A percentile compares a stretch with the other conserved stretches of the same genome.
phyloP scores from a whole-genome alignment of 495 filamentous ascomycete species.

The Ramalina intermedia region DNA sequence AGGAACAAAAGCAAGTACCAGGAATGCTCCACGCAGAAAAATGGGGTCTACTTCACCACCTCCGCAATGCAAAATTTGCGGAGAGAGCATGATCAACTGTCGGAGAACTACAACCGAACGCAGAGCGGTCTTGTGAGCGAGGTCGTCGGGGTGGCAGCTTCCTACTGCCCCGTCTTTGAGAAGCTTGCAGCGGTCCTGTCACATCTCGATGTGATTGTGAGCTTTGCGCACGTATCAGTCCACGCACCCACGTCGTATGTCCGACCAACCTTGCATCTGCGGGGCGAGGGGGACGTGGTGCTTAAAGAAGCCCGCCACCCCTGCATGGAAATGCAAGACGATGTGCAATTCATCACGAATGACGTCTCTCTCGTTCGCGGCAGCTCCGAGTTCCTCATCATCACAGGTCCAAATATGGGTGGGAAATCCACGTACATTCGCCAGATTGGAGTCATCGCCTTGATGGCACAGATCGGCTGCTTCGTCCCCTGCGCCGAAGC shows the following conservation, averaged over 20 bases:
- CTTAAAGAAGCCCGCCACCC: slow-evolving; percentile 90
- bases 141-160: slow-evolving; percentile 84
- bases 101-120: slow-evolving; percentile 89
- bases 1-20: slow-evolving; percentile 80
- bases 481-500: slow-evolving; percentile 89
- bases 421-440: slow-evolving; percentile 98
- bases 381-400: slow-evolving; percentile 82
- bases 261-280: slow-evolving; percentile 79
- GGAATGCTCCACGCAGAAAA: slow-evolving; percentile 97
- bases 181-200: slow-evolving; percentile 76
- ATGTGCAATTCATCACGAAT: slow-evolving; percentile 96
- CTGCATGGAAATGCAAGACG: slow-evolving; percentile 99
- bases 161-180: slow-evolving; percentile 89
- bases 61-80: slow-evolving; percentile 66
- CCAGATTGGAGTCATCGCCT: slow-evolving; percentile 89
- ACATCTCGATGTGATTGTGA: slow-evolving; percentile 92
- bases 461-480: slow-evolving; percentile 95
- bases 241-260: slow-evolving; percentile 88
- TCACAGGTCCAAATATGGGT: slow-evolving; percentile 98
- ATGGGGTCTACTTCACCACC: slow-evolving; percentile 96
- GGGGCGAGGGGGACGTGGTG: slow-evolving; percentile 79
- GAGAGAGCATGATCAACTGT: slow-evolving; percentile 86
- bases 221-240: slow-evolving; percentile 85
- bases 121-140: slow-evolving; percentile 85
- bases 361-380: slow-evolving; percentile 76